These are phyloP conservation scores for Apiotrichum porosum DNA, from an alignment of 1,284 basidiomycete genomes.

Conservation along the genomic window DNA sequence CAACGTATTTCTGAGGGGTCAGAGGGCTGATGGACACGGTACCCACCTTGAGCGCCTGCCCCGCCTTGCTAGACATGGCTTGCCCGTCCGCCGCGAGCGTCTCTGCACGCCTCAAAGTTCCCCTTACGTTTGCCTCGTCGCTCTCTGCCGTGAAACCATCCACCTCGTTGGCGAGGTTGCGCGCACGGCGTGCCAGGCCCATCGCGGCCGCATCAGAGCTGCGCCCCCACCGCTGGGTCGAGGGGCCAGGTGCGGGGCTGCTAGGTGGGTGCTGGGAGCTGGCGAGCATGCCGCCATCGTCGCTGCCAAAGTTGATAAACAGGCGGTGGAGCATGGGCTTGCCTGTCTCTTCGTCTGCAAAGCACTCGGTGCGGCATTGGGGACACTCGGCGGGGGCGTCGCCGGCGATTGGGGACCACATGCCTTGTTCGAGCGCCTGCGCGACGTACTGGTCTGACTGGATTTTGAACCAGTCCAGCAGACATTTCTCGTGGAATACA, in stretches of 20 bases:
- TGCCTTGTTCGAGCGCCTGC: conserved; percentile 14
- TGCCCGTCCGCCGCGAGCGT: conserved; percentile 16
- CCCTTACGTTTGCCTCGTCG: conserved; percentile 22
- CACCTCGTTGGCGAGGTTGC: conserved; percentile 22
- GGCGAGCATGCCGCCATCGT: background rate
- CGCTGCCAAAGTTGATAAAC: conserved; percentile 31
- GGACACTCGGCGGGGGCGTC: conserved; percentile 40
- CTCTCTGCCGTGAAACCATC: conserved; percentile 18
- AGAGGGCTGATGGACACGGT: background rate
- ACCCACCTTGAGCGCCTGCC: conserved; percentile 31
- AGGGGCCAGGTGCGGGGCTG: background rate
- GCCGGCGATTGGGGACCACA: conserved; percentile 7
- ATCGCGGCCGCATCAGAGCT: conserved; percentile 23
- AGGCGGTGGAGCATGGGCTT: conserved; percentile 31
- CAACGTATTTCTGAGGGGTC: conserved; percentile 28
- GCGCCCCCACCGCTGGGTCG: background rate
- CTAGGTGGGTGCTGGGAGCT: background rate
- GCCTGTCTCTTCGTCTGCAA: conserved; percentile 32
- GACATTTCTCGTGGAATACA: conserved; percentile 40
- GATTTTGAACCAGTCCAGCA: conserved; percentile 32
- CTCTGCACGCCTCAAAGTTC: conserved; percentile 17
- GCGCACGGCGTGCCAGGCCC: conserved; percentile 31
- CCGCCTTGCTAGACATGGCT: conserved; percentile 21
- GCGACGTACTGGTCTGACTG: conserved; percentile 25
- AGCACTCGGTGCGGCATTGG: conserved; percentile 35